Evolutionary conservation across 306 rosid species (phyloP).

Genomic region (Pterocarpus macrocarpus): DNA sequence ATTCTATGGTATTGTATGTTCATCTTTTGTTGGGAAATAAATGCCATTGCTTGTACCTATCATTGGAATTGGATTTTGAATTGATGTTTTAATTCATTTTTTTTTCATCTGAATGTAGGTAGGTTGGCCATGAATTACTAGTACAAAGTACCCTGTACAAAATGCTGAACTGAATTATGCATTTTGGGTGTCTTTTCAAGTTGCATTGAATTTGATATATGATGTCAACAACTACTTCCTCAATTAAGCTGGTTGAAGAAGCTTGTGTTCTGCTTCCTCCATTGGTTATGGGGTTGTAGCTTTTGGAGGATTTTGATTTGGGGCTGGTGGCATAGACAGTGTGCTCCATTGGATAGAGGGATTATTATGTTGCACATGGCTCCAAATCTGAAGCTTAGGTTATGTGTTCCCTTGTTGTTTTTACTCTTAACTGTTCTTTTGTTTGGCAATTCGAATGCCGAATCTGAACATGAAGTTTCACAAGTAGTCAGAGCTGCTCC

Average conservation of each 20-base stretch:
- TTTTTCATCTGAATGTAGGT: slow-evolving; percentile 34
- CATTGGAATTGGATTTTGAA: background rate
- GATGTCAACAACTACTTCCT: slow-evolving; percentile 19
- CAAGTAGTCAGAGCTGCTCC: slow-evolving; percentile 73
- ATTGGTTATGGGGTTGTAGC: slow-evolving; percentile 48
- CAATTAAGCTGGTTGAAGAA: slow-evolving; percentile 37
- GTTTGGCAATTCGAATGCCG: slow-evolving; percentile 57
- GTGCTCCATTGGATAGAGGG: slow-evolving; percentile 40
- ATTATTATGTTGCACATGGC: slow-evolving; percentile 43
- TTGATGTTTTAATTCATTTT: slow-evolving; percentile 9
- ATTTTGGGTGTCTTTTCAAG: slow-evolving; percentile 41
- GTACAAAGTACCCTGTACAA: slow-evolving; percentile 33
- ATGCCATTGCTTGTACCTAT: background rate
- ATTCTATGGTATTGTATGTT: background rate
- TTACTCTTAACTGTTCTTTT: slow-evolving; percentile 53
- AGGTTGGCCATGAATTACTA: slow-evolving; percentile 40
- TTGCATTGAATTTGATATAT: slow-evolving; percentile 31
- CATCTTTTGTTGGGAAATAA: background rate
- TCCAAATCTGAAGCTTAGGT: slow-evolving; percentile 55
- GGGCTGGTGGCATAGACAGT: slow-evolving; percentile 49
- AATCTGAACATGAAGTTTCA: slow-evolving; percentile 61
- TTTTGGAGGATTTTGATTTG: slow-evolving; percentile 51
- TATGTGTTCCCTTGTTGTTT: slow-evolving; percentile 49
- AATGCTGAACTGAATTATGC: slow-evolving; percentile 39
- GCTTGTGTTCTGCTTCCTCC: slow-evolving; percentile 10